These are phyloP conservation scores for Anisodus tanguticus DNA, from an alignment of 257 asterid species.

Conservation along the genomic window DNA sequence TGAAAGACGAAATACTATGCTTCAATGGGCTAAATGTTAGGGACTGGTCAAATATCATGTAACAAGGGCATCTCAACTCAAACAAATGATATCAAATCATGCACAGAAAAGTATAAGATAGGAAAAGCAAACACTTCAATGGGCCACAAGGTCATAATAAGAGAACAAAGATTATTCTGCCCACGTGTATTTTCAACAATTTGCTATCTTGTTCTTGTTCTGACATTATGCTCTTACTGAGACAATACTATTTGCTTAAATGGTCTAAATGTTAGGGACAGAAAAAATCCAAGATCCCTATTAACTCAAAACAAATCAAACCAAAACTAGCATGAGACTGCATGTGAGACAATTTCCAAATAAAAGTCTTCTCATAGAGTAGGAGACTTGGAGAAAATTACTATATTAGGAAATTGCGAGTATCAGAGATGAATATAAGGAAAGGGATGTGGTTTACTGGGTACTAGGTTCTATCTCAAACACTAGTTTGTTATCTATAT, in stretches of 20 bases:
- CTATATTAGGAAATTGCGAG: background rate
- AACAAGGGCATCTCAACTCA: constrained; percentile 1
- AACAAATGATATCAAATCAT: background rate
- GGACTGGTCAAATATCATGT: background rate
- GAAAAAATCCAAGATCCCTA: background rate
- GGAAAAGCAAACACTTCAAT: background rate
- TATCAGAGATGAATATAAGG: constrained; percentile 11
- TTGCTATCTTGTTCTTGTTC: constrained; percentile 3
- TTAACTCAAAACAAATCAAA: background rate
- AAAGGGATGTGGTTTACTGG: background rate
- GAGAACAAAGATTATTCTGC: background rate
- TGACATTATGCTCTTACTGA: background rate
- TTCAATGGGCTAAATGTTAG: background rate
- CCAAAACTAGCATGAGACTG: constrained; percentile 1
- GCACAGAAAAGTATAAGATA: background rate
- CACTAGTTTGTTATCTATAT: background rate
- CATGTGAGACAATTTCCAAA: constrained; percentile 24
- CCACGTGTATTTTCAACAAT: background rate
- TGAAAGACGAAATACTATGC: background rate
- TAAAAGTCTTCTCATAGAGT: background rate
- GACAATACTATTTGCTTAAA: background rate
- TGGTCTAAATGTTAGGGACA: background rate
- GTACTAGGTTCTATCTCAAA: background rate
- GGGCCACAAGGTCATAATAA: background rate
- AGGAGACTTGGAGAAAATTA: background rate